Evolutionary conservation across 208 protist species (phyloP).

Genomic region (Leishmania tarentolae): DNA sequence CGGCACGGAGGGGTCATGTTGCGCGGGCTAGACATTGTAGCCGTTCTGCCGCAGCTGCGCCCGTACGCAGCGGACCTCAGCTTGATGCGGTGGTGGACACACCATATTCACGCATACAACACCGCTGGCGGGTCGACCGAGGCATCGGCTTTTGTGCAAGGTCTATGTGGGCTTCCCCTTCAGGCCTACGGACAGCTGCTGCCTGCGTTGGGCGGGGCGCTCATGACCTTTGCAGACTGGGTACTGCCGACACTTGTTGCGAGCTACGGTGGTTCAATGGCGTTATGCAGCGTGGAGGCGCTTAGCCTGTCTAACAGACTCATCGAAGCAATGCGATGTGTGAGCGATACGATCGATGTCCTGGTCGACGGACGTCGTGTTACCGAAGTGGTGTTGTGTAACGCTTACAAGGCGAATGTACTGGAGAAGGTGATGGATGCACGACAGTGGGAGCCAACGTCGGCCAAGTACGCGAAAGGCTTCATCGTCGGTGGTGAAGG

Average conservation of each 20-base stretch:
- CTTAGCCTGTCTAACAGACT: constrained; percentile 34
- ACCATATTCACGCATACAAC: constrained; percentile 25
- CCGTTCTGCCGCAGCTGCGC: constrained; percentile 60
- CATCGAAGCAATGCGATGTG: constrained; percentile 45
- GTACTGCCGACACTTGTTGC: constrained; percentile 42
- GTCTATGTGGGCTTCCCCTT: constrained; percentile 10
- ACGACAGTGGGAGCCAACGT: constrained; percentile 54
- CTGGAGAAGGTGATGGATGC: constrained; percentile 53
- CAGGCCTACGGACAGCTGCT: constrained; percentile 39
- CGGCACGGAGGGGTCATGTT: constrained; percentile 64
- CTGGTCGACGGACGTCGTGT: constrained; percentile 51
- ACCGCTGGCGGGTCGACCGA: constrained; percentile 20
- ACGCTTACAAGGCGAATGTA: constrained; percentile 78
- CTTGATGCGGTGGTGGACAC: constrained; percentile 74
- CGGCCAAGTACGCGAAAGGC: constrained; percentile 18
- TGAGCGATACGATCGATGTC: constrained; percentile 34
- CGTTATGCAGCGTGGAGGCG: constrained; percentile 18
- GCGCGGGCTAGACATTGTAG: constrained; percentile 75
- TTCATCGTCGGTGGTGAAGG: neutral
- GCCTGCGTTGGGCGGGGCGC: constrained; percentile 32
- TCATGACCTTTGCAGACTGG: constrained; percentile 41
- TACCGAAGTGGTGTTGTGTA: constrained; percentile 59
- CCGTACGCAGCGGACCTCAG: constrained; percentile 68
- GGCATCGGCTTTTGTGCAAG: constrained; percentile 14
- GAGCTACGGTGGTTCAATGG: constrained; percentile 36